phyloP scores from a whole-genome alignment of 2,329 filamentous ascomycete species.

The Thelonectria olida region DNA sequence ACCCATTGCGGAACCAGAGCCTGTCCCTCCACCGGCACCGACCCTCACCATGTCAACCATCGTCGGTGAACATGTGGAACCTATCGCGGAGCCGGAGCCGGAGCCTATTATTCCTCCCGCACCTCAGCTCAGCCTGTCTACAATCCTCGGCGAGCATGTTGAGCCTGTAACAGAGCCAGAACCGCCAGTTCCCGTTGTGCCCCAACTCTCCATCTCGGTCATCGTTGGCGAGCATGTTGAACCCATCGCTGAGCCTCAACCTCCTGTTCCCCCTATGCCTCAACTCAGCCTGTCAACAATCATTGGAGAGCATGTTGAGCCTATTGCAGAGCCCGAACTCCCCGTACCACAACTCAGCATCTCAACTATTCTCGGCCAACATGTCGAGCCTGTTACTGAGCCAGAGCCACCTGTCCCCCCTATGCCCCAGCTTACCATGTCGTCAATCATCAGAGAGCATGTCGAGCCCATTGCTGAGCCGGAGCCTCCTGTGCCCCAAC shows the following conservation, averaged over 20 bases:
- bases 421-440: slow-evolving; percentile 23
- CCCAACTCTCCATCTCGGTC: slow-evolving; percentile 35
- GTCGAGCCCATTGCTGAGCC: slow-evolving; percentile 38
- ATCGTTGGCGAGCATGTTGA: slow-evolving; percentile 41
- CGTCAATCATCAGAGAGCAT: slow-evolving; percentile 40
- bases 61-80: slow-evolving; percentile 44
- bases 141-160: slow-evolving; percentile 38
- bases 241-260: slow-evolving; percentile 36
- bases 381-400: slow-evolving; percentile 32
- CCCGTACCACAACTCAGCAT: slow-evolving; percentile 38
- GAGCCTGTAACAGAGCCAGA: slow-evolving; percentile 19
- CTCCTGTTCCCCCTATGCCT: slow-evolving; percentile 29
- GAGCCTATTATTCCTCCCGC: slow-evolving; percentile 20
- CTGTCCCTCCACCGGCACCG: slow-evolving; percentile 17
- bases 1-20: slow-evolving; percentile 25
- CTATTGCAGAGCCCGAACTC: slow-evolving; percentile 33
- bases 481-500: slow-evolving; percentile 26
- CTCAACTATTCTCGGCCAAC: slow-evolving; percentile 38
- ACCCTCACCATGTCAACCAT: slow-evolving; percentile 34
- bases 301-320: slow-evolving; percentile 44
- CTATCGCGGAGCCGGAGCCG: slow-evolving; percentile 27
- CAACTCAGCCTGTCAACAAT: slow-evolving; percentile 46
- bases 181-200: not conserved
- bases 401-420: slow-evolving; percentile 26
- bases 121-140: slow-evolving; percentile 35